Evolutionary conservation across 768 basidiomycete genomes (phyloP).

Genomic region (Tylopilus vinaceipallidus): DNA sequence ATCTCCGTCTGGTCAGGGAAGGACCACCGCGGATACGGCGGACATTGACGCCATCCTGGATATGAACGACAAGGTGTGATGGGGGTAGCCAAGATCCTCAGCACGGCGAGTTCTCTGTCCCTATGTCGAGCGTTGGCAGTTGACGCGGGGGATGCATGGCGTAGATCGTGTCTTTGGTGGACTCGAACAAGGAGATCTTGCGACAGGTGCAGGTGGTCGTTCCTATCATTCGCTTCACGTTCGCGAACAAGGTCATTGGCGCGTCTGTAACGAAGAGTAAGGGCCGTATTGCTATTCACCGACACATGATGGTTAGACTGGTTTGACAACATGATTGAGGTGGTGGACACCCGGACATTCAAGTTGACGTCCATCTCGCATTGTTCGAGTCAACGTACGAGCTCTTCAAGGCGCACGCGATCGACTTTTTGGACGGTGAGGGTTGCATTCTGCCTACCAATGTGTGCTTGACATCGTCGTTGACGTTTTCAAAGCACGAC

Average conservation of each 20-base stretch:
- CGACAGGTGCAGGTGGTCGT: slow-evolving; percentile 79
- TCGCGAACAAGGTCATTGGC: slow-evolving; percentile 77
- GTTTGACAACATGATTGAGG: slow-evolving; percentile 83
- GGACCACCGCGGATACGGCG: slow-evolving; percentile 50
- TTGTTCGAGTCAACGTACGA: slow-evolving; percentile 81
- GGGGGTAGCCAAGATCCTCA: slow-evolving; percentile 84
- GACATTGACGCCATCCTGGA: slow-evolving; percentile 59
- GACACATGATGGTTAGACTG: slow-evolving; percentile 49
- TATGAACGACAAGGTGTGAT: slow-evolving; percentile 80
- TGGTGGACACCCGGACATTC: slow-evolving; percentile 84
- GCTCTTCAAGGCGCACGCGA: slow-evolving; percentile 78
- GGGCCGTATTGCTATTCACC: not conserved
- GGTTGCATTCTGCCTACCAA: no score
- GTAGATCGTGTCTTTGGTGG: slow-evolving; percentile 74
- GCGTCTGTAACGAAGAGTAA: slow-evolving; percentile 18
- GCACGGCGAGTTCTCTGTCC: slow-evolving; percentile 56
- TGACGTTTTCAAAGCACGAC: slow-evolving; percentile 67
- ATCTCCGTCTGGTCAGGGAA: slow-evolving; percentile 75
- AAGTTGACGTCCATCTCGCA: slow-evolving; percentile 73
- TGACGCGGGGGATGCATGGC: not conserved
- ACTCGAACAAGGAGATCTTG: slow-evolving; percentile 71
- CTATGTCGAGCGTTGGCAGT: not conserved
- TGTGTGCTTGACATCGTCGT: not conserved
- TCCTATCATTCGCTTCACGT: slow-evolving; percentile 73
- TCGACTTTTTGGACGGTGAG: slow-evolving; percentile 88